phyloP scores from a whole-genome alignment of 116 monocot genomes.

The Dioscorea cayenensis region DNA sequence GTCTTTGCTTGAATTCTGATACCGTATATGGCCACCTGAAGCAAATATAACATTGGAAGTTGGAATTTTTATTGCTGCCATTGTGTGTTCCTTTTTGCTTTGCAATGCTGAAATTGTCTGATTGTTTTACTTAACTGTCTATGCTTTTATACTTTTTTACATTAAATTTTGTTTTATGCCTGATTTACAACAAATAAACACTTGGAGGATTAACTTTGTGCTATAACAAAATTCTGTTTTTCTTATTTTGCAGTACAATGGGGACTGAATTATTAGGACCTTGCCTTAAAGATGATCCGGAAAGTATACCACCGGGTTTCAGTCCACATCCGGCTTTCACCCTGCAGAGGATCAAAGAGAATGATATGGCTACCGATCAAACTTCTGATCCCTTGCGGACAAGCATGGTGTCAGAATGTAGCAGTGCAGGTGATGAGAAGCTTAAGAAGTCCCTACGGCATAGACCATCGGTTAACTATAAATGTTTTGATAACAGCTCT shows the following conservation, averaged over 20 bases:
- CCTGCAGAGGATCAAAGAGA: constrained; percentile 34
- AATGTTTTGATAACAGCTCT: constrained; percentile 43
- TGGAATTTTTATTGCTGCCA: not conserved
- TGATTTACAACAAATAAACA: not conserved
- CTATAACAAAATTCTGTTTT: not conserved
- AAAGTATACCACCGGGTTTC: constrained; percentile 47
- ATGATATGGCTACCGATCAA: constrained; percentile 6
- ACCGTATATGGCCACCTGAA: no score
- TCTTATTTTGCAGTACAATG: constrained; percentile 27
- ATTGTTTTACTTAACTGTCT: not conserved
- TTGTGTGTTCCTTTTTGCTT: not conserved
- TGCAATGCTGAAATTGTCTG: not conserved
- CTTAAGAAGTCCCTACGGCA: constrained; percentile 42
- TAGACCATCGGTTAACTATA: constrained; percentile 62
- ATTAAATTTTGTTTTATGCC: not conserved
- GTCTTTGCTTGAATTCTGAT: no score
- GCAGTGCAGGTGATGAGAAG: constrained; percentile 18
- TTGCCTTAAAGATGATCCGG: constrained; percentile 26
- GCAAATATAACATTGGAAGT: no score
- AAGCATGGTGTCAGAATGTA: constrained; percentile 10
- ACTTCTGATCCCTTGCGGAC: constrained; percentile 12
- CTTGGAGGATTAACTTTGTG: no score
- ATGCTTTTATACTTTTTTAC: not conserved
- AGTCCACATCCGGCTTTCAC: constrained; percentile 28
- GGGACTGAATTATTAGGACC: constrained; percentile 30